Percentiles rank a stretch among this genome's conserved stretches.
phyloP scores from a whole-genome alignment of 1,284 basidiomycete species.

The Lentinula novae-zelandiae region DNA sequence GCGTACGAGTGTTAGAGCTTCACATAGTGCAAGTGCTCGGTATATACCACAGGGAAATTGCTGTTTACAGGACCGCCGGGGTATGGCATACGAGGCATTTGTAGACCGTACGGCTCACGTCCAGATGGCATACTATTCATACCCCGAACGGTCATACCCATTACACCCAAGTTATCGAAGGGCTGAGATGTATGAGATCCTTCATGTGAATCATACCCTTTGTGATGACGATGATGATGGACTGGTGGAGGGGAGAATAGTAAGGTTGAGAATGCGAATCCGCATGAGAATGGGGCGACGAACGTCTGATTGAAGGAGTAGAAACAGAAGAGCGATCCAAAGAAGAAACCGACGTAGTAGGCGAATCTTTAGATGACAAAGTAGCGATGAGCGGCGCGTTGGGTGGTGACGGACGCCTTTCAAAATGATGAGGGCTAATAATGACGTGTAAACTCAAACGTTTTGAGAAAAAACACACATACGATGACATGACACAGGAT shows the following conservation, averaged over 20 bases:
- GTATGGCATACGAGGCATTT: conserved; percentile 1
- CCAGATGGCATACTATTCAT: not conserved
- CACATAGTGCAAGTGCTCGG: too few species aligned
- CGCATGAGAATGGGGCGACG: conserved; percentile 20
- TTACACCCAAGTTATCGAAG: not conserved
- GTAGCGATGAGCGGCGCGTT: conserved; percentile 45
- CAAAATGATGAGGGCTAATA: conserved; percentile 40
- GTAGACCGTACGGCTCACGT: not conserved
- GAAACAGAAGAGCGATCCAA: conserved; percentile 55
- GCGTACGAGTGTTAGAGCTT: too few species aligned
- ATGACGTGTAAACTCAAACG: conserved; percentile 10
- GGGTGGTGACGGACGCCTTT: conserved; percentile 42
- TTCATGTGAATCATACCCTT: conserved; percentile 4
- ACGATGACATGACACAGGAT: conserved; percentile 38
- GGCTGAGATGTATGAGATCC: not conserved
- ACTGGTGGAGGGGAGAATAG: conserved; percentile 1
- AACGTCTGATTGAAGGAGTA: conserved; percentile 46
- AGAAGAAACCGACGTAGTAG: conserved; percentile 56
- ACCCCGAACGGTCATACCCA: not conserved
- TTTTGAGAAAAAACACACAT: conserved; percentile 27
- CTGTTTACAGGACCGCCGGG: not conserved
- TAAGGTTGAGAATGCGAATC: not conserved
- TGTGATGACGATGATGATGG: conserved; percentile 6
- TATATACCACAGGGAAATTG: conserved; percentile 34
- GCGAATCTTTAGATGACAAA: conserved; percentile 46